phyloP scores from a whole-genome alignment of 202 grass and related monocot species.

The Bolboschoenoplectus hybrid region DNA sequence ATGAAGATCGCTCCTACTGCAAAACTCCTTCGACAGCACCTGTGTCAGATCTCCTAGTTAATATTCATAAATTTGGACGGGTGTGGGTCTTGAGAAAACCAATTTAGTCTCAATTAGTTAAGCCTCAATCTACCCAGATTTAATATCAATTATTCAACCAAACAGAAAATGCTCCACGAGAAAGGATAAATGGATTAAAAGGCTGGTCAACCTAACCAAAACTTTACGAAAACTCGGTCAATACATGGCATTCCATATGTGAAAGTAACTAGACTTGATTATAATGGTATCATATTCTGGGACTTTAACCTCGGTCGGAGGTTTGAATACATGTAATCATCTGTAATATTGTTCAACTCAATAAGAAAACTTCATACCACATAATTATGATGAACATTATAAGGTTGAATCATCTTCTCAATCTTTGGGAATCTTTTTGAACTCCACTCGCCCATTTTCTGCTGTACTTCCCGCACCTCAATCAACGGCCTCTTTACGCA shows the following conservation, averaged over 20 bases:
- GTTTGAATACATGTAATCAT: not conserved
- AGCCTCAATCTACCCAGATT: not conserved
- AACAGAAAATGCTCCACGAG: not conserved
- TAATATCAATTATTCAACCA: constrained; percentile 12
- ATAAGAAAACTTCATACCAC: constrained; percentile 20
- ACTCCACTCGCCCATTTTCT: constrained; percentile 28
- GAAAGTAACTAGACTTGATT: constrained; percentile 2
- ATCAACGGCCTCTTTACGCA: not conserved
- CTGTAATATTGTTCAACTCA: not conserved
- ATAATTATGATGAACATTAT: not conserved
- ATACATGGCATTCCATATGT: not conserved
- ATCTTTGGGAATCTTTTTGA: constrained; percentile 25
- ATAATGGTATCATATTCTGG: not conserved
- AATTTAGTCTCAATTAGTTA: not conserved
- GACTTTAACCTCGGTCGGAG: not conserved
- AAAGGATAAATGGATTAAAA: not conserved
- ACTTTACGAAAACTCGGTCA: not conserved
- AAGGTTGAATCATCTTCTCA: constrained; percentile 24
- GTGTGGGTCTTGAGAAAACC: not conserved
- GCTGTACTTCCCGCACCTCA: not conserved
- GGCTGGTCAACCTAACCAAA: not conserved
- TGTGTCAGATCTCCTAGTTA: not conserved
- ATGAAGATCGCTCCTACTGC: not conserved
- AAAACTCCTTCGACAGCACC: constrained; percentile 27
- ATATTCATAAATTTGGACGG: constrained; percentile 1